phyloP scores from a whole-genome alignment of 495 filamentous ascomycete genomes.

The Tuber aestivum region DNA sequence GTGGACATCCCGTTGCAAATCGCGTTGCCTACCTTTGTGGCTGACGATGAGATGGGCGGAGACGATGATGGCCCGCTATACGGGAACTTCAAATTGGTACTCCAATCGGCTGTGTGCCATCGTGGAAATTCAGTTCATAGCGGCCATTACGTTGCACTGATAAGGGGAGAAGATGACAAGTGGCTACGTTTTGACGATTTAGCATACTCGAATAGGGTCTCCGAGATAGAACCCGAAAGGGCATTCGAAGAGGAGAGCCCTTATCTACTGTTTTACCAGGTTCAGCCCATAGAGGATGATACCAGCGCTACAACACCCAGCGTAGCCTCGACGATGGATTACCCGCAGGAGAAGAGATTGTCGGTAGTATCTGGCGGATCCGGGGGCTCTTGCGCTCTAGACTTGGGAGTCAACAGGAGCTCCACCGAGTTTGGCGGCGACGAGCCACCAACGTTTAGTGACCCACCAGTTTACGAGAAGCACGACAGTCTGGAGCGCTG shows the following conservation, averaged over 20 bases:
- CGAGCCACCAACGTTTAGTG: conserved; percentile 21
- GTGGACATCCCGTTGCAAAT: conserved; percentile 92
- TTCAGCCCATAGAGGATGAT: conserved; percentile 74
- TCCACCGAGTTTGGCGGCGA: neutral
- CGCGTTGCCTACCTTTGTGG: conserved; percentile 80
- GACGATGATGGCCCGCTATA: conserved; percentile 56
- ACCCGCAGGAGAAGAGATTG: conserved; percentile 55
- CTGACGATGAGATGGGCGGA: conserved; percentile 63
- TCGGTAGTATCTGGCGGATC: conserved; percentile 38
- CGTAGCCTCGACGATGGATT: conserved; percentile 44
- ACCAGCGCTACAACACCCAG: conserved; percentile 49
- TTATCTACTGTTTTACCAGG: conserved; percentile 92
- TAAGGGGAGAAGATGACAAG: conserved; percentile 62
- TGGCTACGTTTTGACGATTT: conserved; percentile 94
- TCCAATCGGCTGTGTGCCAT: conserved; percentile 89
- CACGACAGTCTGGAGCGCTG: conserved; percentile 11
- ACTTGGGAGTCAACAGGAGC: neutral
- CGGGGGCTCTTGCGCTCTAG: conserved; percentile 1
- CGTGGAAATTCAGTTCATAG: conserved; percentile 81
- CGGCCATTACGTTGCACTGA: conserved; percentile 83
- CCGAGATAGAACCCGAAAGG: conserved; percentile 66
- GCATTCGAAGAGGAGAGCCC: conserved; percentile 76
- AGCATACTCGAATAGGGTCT: conserved; percentile 55
- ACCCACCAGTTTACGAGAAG: conserved; percentile 31
- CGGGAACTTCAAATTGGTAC: conserved; percentile 77